A percentile compares a stretch with the other conserved stretches of the same genome.
These are phyloP conservation scores for Lipomyces mesembrius DNA, from an alignment of 805 yeast species.

Conservation along the genomic window DNA sequence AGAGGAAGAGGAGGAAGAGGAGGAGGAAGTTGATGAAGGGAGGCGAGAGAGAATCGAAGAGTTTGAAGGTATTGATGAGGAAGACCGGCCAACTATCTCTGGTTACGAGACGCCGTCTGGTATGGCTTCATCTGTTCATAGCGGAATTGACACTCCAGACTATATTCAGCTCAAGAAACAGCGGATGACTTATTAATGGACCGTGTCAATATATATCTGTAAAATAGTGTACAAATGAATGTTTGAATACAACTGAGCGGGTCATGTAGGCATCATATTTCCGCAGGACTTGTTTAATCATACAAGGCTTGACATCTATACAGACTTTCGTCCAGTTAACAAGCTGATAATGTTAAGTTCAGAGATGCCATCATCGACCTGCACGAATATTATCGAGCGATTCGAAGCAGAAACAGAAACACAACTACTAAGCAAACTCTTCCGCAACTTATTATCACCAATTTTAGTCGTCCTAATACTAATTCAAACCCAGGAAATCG, in stretches of 20 bases:
- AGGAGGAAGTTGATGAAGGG: slow-evolving; percentile 45
- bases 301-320: background rate
- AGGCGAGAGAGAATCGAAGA: slow-evolving; percentile 44
- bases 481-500: background rate
- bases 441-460: background rate
- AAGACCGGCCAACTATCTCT: slow-evolving; percentile 38
- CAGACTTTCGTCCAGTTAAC: too few species aligned
- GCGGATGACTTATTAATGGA: slow-evolving; percentile 3
- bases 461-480: background rate
- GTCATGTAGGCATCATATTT: too few species aligned
- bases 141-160: slow-evolving; percentile 19
- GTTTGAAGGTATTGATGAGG: slow-evolving; percentile 26
- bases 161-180: slow-evolving; percentile 27
- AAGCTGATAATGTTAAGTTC: too few species aligned
- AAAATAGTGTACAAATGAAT: background rate
- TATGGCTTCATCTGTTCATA: slow-evolving; percentile 11
- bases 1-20: slow-evolving; percentile 45
- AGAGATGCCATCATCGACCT: too few species aligned
- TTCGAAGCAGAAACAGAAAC: too few species aligned
- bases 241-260: background rate
- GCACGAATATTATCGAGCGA: too few species aligned
- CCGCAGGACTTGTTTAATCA: background rate
- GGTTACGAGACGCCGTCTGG: slow-evolving; percentile 40
- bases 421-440: background rate
- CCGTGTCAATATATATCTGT: background rate